Percentiles rank a stretch among this genome's conserved stretches.
Evolutionary conservation across 805 yeast species (phyloP).

Genomic region (Candida caryicola): DNA sequence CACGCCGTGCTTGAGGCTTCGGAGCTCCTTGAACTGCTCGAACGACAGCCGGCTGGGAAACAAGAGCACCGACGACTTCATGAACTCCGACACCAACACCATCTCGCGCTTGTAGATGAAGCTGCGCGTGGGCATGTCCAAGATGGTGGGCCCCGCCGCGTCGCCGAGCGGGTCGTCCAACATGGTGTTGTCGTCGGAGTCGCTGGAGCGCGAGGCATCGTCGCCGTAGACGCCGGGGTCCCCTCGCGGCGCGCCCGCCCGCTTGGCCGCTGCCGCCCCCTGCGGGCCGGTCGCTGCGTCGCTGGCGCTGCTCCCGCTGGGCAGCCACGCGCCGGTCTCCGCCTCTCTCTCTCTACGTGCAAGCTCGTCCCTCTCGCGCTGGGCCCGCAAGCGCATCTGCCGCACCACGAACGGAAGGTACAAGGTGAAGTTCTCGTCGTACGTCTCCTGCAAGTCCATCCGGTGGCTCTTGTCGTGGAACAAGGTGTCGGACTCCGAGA

Average conservation of each 20-base stretch:
- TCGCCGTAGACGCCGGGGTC: background rate
- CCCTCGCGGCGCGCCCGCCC: too few species aligned
- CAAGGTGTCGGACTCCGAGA: conserved; percentile 40
- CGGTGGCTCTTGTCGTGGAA: conserved; percentile 17
- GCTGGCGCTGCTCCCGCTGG: background rate
- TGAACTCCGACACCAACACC: conserved; percentile 32
- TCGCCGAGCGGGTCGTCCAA: conserved; percentile 10
- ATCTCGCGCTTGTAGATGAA: conserved; percentile 29
- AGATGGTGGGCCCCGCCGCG: conserved; percentile 7
- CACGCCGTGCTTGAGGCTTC: conserved; percentile 21
- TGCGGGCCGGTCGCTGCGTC: background rate
- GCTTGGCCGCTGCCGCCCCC: background rate
- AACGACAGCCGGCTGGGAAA: conserved; percentile 32
- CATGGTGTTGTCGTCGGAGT: conserved; percentile 22
- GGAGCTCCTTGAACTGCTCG: conserved; percentile 25
- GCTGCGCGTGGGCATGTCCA: conserved; percentile 18
- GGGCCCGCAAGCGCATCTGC: conserved; percentile 19
- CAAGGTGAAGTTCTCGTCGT: conserved; percentile 34
- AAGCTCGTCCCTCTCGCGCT: background rate
- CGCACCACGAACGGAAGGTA: conserved; percentile 40
- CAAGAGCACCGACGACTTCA: conserved; percentile 26
- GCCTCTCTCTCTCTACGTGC: background rate
- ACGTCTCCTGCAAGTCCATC: conserved; percentile 35
- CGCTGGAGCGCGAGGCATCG: background rate
- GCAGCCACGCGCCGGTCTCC: background rate